Conservation (phyloP, 768 basidiomycete genomes). For the Panaeolus papilionaceus region DNA sequence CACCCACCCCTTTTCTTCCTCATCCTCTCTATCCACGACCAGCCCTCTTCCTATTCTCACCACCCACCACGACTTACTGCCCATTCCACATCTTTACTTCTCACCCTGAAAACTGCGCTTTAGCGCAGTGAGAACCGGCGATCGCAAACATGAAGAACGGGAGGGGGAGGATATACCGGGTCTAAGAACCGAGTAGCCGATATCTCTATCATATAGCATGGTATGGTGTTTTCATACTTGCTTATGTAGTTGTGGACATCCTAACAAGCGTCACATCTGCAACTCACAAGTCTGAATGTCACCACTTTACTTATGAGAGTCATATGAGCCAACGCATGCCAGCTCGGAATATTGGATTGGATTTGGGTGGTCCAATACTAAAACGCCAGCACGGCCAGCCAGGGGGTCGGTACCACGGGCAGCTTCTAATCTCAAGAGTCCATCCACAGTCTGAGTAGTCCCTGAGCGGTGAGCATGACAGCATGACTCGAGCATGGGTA, state of each 20-base stretch:
- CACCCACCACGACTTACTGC: neutral
- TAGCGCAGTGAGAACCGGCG: neutral
- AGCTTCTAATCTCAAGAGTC: neutral
- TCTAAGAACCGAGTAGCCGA: neutral
- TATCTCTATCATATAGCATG: neutral
- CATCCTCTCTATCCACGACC: conserved; percentile 7
- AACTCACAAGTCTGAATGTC: no score
- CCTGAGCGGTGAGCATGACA: neutral
- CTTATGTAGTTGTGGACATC: neutral
- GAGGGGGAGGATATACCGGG: neutral
- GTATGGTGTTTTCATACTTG: neutral
- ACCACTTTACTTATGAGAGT: neutral
- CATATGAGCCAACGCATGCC: neutral
- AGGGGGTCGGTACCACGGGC: neutral
- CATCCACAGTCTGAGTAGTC: neutral
- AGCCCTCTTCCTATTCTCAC: neutral
- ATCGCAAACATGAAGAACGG: neutral
- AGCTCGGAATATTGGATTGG: neutral
- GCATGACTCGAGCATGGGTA: neutral
- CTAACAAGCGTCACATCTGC: neutral
- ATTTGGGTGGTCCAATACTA: neutral
- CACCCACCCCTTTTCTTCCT: neutral
- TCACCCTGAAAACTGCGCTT: neutral
- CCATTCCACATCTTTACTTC: neutral
- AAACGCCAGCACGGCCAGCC: neutral